Conservation (phyloP, 495 filamentous ascomycete genomes). For the Aspergillus haitiensis region DNA sequence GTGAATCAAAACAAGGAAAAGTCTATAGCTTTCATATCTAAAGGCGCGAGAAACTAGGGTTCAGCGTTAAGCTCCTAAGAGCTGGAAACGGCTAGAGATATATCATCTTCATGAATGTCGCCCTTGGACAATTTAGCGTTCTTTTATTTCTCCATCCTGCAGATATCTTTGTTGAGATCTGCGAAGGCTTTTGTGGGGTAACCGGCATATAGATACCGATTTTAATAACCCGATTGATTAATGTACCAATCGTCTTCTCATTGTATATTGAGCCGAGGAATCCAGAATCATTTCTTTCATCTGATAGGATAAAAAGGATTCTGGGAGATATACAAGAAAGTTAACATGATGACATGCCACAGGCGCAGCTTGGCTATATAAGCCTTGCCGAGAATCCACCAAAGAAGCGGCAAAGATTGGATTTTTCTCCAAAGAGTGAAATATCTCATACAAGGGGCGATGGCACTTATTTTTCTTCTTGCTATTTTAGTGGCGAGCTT, state of each 20-base stretch:
- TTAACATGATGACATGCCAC: not conserved
- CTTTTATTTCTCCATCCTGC: too few relatives aligned
- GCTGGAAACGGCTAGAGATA: not conserved
- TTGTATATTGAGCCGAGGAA: not conserved
- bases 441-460: not conserved
- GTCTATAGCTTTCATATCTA: too few relatives aligned
- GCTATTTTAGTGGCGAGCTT: not conserved
- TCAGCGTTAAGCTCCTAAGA: not conserved
- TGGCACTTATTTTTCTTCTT: not conserved
- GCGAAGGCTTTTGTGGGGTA: not conserved
- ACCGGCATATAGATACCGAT: not conserved
- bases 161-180: not conserved
- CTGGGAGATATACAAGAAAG: not conserved
- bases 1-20: not conserved
- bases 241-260: not conserved
- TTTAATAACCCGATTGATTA: not conserved
- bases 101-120: too few relatives aligned
- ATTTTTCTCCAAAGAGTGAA: not conserved
- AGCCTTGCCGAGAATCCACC: not conserved
- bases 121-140: too few relatives aligned
- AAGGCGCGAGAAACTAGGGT: too few relatives aligned
- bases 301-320: not conserved
- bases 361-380: slow-evolving; percentile 4
- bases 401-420: not conserved
- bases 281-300: not conserved